Evolutionary conservation across 129 eudicot genomes (phyloP), one percentile per base, ranked within the genome.

Genomic region (Flaveria sonorensis): DNA sequence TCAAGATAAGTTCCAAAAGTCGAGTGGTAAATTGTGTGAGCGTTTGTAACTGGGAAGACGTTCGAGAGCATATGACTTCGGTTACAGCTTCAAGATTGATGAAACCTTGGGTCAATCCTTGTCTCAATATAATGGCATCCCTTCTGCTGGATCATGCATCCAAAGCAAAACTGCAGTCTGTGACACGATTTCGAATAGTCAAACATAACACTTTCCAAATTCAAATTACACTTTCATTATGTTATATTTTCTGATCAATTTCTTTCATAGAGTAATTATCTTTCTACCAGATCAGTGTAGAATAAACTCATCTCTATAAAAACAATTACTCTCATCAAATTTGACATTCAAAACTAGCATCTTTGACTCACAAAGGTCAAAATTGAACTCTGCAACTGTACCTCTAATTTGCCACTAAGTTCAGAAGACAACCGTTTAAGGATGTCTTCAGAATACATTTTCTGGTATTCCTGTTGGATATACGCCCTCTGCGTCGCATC

Each of bases 81-180:
- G 89, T 85, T 23, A 72, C 86, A 9, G 82, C 73, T 81, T 79
- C 87, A 55, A 85, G 86, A 83, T 75, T 79, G n/a, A 76, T 19
- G 56, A 75, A 66, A 51, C 78, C 85, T 40, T 3, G 14, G 73
- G 74, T 77, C 36, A 88, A 79, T 12, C 82, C 77, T 72, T 85
- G 78, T 45, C 57, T 80, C 70, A 87, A 71, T 62, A 87, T 68
- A 51, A 85, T 15, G 0, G 92, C 89, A 80, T 87, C 92, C 64
- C 89, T 77, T 65, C 73, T 52, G 92, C 89, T 79, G 92, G 92
- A 81, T 87, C 89, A 75, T 85, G 91, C 92, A 87, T 87, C 92
- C 92, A 87, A 43, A 87, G 87, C 67, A 87, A 26, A 73, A 87
- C 89, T 76, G 92, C 89, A 66, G 77, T 83, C 89, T 86, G 80